Evolutionary conservation across 805 yeast species (phyloP).

Genomic region (Metschnikowia lunata): DNA sequence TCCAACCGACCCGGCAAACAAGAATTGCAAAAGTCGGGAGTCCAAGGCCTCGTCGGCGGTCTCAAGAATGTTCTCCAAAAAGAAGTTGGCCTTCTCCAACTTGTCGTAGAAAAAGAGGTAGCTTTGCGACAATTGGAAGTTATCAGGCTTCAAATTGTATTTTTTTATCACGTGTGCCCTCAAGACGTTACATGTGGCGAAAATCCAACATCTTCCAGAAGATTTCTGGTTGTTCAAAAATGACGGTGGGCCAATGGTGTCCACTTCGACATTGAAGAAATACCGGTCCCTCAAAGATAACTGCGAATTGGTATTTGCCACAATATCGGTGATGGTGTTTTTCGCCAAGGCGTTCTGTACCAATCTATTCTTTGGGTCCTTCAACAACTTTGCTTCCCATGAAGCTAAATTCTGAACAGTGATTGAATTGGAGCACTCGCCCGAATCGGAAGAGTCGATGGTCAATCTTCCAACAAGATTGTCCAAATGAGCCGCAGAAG

Average conservation of each 20-base stretch:
- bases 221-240: slow-evolving; percentile 55
- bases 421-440: slow-evolving; percentile 2
- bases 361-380: slow-evolving; percentile 47
- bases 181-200: slow-evolving; percentile 74
- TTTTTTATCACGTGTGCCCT: slow-evolving; percentile 59
- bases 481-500: not conserved
- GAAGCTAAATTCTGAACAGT: slow-evolving; percentile 22
- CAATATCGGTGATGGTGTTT: slow-evolving; percentile 40
- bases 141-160: slow-evolving; percentile 48
- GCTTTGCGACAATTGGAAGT: slow-evolving; percentile 72
- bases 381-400: slow-evolving; percentile 45
- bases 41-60: slow-evolving; percentile 64
- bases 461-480: slow-evolving; percentile 3
- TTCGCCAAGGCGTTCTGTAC: slow-evolving; percentile 53
- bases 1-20: slow-evolving; percentile 60
- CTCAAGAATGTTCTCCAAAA: slow-evolving; percentile 70
- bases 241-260: slow-evolving; percentile 33
- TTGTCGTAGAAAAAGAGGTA: slow-evolving; percentile 82
- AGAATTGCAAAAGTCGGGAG: slow-evolving; percentile 63
- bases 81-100: slow-evolving; percentile 78
- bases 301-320: slow-evolving; percentile 29
- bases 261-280: slow-evolving; percentile 36
- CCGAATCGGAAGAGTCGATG: not conserved
- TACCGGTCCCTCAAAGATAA: slow-evolving; percentile 23
- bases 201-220: slow-evolving; percentile 86